Conservation (phyloP, 2,329 filamentous ascomycete genomes). For the Aureobasidium pullulans region DNA sequence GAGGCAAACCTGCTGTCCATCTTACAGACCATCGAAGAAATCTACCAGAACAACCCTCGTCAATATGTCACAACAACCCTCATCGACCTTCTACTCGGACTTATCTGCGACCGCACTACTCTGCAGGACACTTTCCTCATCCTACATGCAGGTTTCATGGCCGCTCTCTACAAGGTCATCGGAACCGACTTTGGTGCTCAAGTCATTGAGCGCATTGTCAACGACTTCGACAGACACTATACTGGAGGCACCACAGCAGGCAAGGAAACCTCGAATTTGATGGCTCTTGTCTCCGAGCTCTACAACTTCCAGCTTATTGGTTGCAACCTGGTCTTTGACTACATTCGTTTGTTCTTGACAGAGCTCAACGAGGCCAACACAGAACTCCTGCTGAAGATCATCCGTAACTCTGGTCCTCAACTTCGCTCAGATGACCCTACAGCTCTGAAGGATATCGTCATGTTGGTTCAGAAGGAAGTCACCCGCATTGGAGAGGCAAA, state of each 20-base stretch:
- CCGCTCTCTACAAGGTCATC: constrained; percentile 78
- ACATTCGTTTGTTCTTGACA: constrained; percentile 68
- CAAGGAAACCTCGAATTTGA: constrained; percentile 67
- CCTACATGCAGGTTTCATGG: constrained; percentile 80
- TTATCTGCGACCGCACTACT: constrained; percentile 69
- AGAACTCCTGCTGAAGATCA: constrained; percentile 76
- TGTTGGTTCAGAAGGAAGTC: constrained; percentile 66
- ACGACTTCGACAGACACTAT: constrained; percentile 56
- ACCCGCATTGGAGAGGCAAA: constrained; percentile 59
- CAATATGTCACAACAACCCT: constrained; percentile 79
- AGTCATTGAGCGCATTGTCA: constrained; percentile 69
- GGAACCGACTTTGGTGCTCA: constrained; percentile 87
- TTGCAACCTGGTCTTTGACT: constrained; percentile 80
- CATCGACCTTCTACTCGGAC: constrained; percentile 67
- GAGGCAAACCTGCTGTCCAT: constrained; percentile 86
- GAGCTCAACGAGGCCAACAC: constrained; percentile 79
- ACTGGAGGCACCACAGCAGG: constrained; percentile 51
- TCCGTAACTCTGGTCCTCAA: constrained; percentile 72
- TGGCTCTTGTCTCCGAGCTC: constrained; percentile 75
- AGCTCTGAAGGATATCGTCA: constrained; percentile 79
- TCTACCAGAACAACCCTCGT: constrained; percentile 79
- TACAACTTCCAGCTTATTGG: constrained; percentile 89
- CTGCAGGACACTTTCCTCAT: constrained; percentile 86
- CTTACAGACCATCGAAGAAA: constrained; percentile 68
- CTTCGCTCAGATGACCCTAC: constrained; percentile 83